Conservation (phyloP, 2,329 filamentous ascomycete genomes). For the Paecilomyces fulvus region DNA sequence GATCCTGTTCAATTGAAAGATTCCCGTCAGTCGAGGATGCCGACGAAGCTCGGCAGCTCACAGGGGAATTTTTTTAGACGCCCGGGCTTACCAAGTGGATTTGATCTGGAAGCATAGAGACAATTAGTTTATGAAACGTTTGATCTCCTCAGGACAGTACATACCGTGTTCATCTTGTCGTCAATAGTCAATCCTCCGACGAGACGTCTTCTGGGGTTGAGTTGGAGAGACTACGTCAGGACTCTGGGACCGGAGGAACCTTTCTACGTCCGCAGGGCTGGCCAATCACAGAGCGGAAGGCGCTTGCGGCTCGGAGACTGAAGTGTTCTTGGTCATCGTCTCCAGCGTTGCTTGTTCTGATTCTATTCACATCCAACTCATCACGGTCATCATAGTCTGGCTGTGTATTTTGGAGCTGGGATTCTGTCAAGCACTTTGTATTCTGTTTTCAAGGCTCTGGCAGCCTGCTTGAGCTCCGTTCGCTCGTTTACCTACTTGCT, state of each 20-base stretch:
- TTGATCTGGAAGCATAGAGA: constrained; percentile 35
- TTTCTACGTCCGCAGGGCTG: constrained; percentile 1
- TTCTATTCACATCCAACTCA: neutral
- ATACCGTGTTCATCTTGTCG: constrained; percentile 44
- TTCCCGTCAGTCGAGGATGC: constrained; percentile 10
- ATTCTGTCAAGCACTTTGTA: neutral
- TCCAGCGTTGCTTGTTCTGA: neutral
- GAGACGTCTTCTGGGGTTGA: neutral
- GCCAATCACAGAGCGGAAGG: constrained; percentile 4
- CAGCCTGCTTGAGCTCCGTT: constrained; percentile 10
- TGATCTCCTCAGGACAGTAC: constrained; percentile 12
- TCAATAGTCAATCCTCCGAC: neutral
- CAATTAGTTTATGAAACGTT: neutral
- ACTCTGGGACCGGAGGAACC: neutral
- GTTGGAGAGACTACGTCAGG: constrained; percentile 13
- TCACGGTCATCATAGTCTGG: neutral
- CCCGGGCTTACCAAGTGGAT: constrained; percentile 48
- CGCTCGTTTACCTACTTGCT: neutral
- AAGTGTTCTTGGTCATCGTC: neutral
- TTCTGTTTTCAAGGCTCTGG: constrained; percentile 13
- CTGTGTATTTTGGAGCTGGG: neutral
- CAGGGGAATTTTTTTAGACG: neutral
- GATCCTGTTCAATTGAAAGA: constrained; percentile 48
- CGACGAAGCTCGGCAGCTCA: neutral
- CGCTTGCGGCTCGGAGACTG: constrained; percentile 16